Conservation (phyloP, 306 rosid genomes). For the Ormosia semicastrata region DNA sequence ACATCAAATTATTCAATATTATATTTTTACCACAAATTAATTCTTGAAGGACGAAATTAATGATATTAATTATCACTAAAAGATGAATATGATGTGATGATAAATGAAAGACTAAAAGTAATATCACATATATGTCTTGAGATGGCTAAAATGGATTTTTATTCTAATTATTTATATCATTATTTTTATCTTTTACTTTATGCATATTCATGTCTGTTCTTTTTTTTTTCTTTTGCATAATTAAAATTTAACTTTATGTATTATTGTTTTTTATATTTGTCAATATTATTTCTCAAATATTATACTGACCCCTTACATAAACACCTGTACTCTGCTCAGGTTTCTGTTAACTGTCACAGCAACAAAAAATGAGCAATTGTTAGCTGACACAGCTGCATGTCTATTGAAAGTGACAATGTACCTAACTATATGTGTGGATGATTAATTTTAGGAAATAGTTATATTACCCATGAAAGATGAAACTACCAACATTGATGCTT, state of each 20-base stretch:
- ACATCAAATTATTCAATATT: neutral
- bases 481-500: neutral
- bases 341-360: constrained; percentile 16
- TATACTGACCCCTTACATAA: neutral
- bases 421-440: constrained; percentile 2
- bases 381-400: constrained; percentile 26
- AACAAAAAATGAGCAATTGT: constrained; percentile 12
- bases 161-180: neutral
- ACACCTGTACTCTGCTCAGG: neutral
- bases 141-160: neutral
- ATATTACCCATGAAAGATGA: constrained; percentile 19
- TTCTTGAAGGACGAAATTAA: no score
- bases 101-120: neutral
- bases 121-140: no score
- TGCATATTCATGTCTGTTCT: neutral
- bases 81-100: neutral
- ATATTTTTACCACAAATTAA: neutral
- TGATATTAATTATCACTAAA: neutral
- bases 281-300: neutral
- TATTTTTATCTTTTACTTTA: neutral
- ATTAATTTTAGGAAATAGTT: neutral
- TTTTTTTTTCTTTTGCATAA: neutral
- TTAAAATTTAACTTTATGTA: neutral
- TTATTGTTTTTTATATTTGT: neutral
- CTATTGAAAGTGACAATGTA: constrained; percentile 33